A percentile compares a stretch with the other conserved stretches of the same genome.
These are phyloP conservation scores for Panus rudis DNA, from an alignment of 768 basidiomycete genomes.

Conservation along the genomic window DNA sequence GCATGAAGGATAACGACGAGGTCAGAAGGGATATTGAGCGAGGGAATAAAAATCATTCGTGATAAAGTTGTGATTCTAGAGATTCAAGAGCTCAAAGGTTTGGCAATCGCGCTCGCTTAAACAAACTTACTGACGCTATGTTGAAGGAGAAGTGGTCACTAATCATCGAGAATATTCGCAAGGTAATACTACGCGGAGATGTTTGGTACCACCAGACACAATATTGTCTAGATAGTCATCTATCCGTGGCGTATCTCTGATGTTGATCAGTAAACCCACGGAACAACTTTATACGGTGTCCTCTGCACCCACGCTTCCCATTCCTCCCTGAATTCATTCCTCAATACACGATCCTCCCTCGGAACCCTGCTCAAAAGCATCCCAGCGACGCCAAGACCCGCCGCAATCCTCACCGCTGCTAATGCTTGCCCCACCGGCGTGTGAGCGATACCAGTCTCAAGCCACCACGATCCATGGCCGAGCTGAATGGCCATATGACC, in stretches of 20 bases:
- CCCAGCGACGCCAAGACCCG: background rate
- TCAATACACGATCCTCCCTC: constrained; percentile 14
- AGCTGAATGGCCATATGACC: constrained; percentile 4
- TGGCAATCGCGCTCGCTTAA: too few relatives aligned
- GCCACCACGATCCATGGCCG: constrained; percentile 12
- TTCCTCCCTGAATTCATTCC: constrained; percentile 12
- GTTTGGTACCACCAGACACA: too few relatives aligned
- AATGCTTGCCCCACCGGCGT: constrained; percentile 6
- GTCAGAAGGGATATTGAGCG: constrained; percentile 17
- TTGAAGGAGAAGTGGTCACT: too few relatives aligned
- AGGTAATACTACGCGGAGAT: too few relatives aligned
- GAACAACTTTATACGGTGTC: constrained; percentile 13
- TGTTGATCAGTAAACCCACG: constrained; percentile 9
- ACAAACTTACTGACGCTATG: too few relatives aligned
- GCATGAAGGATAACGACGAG: constrained; percentile 7
- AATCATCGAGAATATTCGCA: too few relatives aligned
- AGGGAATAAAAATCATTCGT: constrained; percentile 14
- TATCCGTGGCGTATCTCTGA: too few relatives aligned
- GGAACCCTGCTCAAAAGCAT: background rate
- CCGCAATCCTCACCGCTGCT: background rate
- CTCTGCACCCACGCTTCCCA: constrained; percentile 16
- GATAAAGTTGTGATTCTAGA: constrained; percentile 10
- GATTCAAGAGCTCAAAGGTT: constrained; percentile 10
- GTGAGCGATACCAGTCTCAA: constrained; percentile 9
- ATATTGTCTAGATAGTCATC: too few relatives aligned